These are phyloP conservation scores for Phylloporus sp. DNA, from an alignment of 768 basidiomycete species.

Conservation along the genomic window DNA sequence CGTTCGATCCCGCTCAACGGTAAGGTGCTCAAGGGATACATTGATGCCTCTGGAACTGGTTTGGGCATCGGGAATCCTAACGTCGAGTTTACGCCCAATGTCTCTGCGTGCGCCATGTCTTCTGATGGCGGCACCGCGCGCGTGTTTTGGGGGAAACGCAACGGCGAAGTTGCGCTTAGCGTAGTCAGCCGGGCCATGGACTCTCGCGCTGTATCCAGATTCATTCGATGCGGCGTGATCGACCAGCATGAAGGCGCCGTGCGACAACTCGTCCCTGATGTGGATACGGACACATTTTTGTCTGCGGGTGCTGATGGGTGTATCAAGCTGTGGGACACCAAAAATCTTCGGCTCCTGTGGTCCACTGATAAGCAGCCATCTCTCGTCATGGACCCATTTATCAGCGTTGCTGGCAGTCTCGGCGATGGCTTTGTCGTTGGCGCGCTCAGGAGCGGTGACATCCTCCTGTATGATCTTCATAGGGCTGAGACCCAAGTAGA, in stretches of 20 bases:
- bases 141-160: conserved; percentile 69
- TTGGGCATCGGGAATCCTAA: conserved; percentile 71
- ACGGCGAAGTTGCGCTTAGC: conserved; percentile 64
- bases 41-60: conserved; percentile 59
- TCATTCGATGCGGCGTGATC: conserved; percentile 44
- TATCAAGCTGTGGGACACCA: conserved; percentile 72
- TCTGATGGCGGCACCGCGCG: conserved; percentile 65
- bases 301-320: conserved; percentile 61
- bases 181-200: conserved; percentile 59
- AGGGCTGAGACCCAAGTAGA: conserved; percentile 16
- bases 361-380: conserved; percentile 42
- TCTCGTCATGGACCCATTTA: conserved; percentile 45
- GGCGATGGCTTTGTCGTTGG: conserved; percentile 44
- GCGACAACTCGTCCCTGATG: conserved; percentile 51
- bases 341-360: conserved; percentile 57
- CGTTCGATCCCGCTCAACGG: conserved; percentile 71
- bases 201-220: conserved; percentile 40
- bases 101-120: conserved; percentile 53
- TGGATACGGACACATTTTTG: conserved; percentile 34
- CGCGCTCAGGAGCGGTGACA: conserved; percentile 54
- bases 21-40: conserved; percentile 63
- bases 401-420: conserved; percentile 46
- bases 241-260: conserved; percentile 68
- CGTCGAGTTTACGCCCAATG: conserved; percentile 65
- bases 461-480: conserved; percentile 54